phyloP scores from a whole-genome alignment of 2,329 filamentous ascomycete genomes.

The Dothidotthia symphoricarpi region DNA sequence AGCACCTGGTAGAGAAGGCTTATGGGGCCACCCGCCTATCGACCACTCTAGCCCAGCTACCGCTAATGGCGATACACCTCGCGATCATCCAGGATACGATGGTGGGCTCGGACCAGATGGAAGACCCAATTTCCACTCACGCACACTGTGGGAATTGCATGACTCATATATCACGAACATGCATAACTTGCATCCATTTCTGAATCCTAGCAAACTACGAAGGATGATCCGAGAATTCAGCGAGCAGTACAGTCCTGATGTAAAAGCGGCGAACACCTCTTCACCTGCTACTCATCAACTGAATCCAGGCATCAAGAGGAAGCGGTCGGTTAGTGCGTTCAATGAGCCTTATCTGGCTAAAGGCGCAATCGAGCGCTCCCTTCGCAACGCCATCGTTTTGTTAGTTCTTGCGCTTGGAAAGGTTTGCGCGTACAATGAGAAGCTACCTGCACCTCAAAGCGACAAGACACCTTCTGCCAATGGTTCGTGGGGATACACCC shows the following conservation, averaged over 20 bases:
- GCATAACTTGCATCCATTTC: constrained; percentile 63
- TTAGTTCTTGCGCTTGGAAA: constrained; percentile 83
- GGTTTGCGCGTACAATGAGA: constrained; percentile 61
- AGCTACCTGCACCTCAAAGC: constrained; percentile 57
- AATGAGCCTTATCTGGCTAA: constrained; percentile 25
- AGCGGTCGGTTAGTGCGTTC: constrained; percentile 32
- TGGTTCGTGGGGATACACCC: constrained; percentile 24
- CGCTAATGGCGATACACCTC: constrained; percentile 19
- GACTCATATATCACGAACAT: constrained; percentile 60
- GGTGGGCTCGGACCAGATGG: constrained; percentile 56
- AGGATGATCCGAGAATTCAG: constrained; percentile 53
- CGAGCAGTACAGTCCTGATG: constrained; percentile 35
- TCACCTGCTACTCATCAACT: constrained; percentile 28
- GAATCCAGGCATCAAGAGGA: constrained; percentile 35
- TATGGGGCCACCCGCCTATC: constrained; percentile 52
- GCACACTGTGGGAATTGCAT: constrained; percentile 52
- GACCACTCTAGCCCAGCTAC: constrained; percentile 38
- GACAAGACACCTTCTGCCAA: constrained; percentile 37
- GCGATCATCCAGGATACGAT: constrained; percentile 39
- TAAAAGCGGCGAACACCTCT: constrained; percentile 15
- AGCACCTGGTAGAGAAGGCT: constrained; percentile 46
- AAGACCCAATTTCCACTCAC: constrained; percentile 53
- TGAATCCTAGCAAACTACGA: constrained; percentile 55
- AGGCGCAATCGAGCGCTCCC: constrained; percentile 29
- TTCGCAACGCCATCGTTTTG: constrained; percentile 72